Evolutionary conservation across 169 alveolate genomes (phyloP).

Genomic region (Eimeria brunetti): DNA sequence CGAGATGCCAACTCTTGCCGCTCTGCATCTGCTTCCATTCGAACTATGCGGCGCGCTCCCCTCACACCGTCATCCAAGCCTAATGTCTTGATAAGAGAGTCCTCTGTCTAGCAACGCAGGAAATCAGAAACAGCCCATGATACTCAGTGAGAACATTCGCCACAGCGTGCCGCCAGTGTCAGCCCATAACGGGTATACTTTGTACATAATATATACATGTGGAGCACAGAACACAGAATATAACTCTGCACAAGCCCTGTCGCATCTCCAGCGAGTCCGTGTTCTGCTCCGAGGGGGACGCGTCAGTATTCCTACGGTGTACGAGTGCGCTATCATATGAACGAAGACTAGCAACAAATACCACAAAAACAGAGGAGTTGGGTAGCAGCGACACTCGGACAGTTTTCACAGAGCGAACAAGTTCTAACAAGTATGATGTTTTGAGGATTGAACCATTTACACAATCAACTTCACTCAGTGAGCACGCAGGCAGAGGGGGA

Average conservation of each 20-base stretch:
- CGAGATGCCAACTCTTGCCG: conserved; percentile 71
- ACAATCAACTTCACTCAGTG: too few relatives aligned
- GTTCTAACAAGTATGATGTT: too few relatives aligned
- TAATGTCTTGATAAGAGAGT: conserved; percentile 22
- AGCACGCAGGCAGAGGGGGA: not conserved
- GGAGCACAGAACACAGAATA: too few relatives aligned
- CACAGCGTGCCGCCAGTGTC: not conserved
- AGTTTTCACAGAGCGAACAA: not conserved
- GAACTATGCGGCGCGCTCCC: conserved; percentile 27
- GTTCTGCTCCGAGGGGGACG: not conserved
- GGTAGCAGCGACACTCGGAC: not conserved
- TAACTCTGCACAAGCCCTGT: too few relatives aligned
- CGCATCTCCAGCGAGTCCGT: not conserved
- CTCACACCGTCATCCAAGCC: conserved; percentile 55
- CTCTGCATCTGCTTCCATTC: conserved; percentile 68
- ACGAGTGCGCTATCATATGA: not conserved
- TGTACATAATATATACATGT: too few relatives aligned
- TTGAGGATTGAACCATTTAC: too few relatives aligned
- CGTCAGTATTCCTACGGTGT: not conserved
- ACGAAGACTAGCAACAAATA: not conserved
- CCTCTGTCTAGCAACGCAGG: conserved; percentile 18
- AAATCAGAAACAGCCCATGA: not conserved
- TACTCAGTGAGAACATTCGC: not conserved
- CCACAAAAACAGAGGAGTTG: not conserved
- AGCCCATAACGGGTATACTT: too few relatives aligned